Conservation (phyloP, 768 basidiomycete species). For the Rossbeevera mucosa region DNA sequence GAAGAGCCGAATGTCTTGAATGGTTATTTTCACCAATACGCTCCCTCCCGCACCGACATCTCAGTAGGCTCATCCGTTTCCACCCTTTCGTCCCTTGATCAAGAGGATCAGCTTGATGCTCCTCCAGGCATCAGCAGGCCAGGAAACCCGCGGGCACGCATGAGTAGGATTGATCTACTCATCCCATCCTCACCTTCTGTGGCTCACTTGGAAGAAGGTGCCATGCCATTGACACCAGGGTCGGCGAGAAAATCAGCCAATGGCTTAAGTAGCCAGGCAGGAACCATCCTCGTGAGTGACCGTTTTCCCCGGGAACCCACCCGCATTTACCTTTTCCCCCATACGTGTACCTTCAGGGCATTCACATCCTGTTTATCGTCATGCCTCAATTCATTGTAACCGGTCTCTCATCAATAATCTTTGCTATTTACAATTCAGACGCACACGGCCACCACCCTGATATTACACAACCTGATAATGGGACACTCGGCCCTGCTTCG, state of each 20-base stretch:
- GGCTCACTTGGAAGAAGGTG: slow-evolving; percentile 14
- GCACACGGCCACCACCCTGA: slow-evolving; percentile 33
- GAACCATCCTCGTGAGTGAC: slow-evolving; percentile 71
- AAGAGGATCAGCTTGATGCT: slow-evolving; percentile 12
- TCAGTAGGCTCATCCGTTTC: background rate
- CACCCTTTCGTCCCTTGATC: slow-evolving; percentile 6
- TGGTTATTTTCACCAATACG: background rate
- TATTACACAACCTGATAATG: slow-evolving; percentile 7
- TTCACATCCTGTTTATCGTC: slow-evolving; percentile 93
- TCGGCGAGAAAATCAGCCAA: slow-evolving; percentile 10
- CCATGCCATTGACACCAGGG: slow-evolving; percentile 15
- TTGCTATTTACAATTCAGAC: slow-evolving; percentile 75
- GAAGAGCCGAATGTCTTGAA: slow-evolving; percentile 11
- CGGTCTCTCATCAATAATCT: slow-evolving; percentile 78
- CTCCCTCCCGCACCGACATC: background rate
- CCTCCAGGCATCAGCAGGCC: slow-evolving; percentile 28
- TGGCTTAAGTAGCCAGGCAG: slow-evolving; percentile 75
- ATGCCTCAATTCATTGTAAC: slow-evolving; percentile 93
- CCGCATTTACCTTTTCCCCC: background rate
- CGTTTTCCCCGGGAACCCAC: background rate
- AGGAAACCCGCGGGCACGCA: slow-evolving; percentile 43
- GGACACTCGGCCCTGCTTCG: background rate
- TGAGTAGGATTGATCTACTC: slow-evolving; percentile 44
- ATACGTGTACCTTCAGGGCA: slow-evolving; percentile 52
- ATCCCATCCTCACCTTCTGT: slow-evolving; percentile 9